Conservation (phyloP, 2,329 filamentous ascomycete species). For the Neobulgaria alba region DNA sequence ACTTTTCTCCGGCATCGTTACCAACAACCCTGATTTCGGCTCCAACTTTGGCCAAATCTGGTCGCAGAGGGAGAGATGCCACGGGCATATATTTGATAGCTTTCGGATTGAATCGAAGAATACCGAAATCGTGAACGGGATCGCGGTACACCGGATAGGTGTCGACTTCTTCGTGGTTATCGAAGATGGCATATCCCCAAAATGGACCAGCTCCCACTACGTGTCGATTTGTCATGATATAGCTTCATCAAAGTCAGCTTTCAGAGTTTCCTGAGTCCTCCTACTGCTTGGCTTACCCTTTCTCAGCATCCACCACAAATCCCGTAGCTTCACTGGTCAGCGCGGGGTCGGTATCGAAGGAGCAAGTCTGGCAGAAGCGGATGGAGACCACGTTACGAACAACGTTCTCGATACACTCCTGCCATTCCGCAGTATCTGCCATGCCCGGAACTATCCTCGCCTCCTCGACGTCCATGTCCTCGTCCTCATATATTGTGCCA, state of each 20-base stretch:
- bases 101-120: conserved; percentile 90
- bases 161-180: conserved; percentile 96
- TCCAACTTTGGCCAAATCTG: conserved; percentile 82
- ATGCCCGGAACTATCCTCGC: conserved; percentile 33
- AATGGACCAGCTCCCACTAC: conserved; percentile 94
- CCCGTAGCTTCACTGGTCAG: conserved; percentile 93
- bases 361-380: conserved; percentile 94
- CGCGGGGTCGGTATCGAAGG: conserved; percentile 94
- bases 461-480: conserved; percentile 31
- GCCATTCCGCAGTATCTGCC: conserved; percentile 72
- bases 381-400: conserved; percentile 97
- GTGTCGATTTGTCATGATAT: conserved; percentile 83
- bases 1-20: conserved; percentile 96
- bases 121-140: conserved; percentile 96
- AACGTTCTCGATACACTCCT: conserved; percentile 87
- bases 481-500: conserved; percentile 22
- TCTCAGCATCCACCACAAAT: conserved; percentile 92
- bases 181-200: conserved; percentile 97
- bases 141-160: conserved; percentile 96
- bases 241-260: conserved; percentile 36
- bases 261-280: neutral
- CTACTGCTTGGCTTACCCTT: conserved; percentile 43
- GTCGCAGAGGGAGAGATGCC: conserved; percentile 67
- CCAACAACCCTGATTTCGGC: conserved; percentile 94
- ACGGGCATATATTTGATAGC: conserved; percentile 97